Evolutionary conservation across 2,329 filamentous ascomycete genomes (phyloP), one percentile per base, ranked within the genome.

Genomic region (Fusarium coffeatum): DNA sequence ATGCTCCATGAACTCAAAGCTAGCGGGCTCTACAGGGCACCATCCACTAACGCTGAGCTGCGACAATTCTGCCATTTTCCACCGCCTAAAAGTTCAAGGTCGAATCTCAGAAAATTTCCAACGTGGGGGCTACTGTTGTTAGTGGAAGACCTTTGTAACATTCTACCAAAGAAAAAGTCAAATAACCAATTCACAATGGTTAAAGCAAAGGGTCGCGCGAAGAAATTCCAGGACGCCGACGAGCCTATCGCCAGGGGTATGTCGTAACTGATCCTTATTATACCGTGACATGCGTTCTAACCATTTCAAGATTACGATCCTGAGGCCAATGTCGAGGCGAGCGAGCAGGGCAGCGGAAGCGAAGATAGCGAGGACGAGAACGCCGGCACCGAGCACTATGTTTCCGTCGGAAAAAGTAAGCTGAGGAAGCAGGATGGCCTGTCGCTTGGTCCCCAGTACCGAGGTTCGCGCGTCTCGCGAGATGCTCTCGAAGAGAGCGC

Each of bases 301-400:
- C 57, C 12, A 16, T 46, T 45, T 32, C 46, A 54, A 49, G 93
- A 97, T 77, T 90, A 92, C 76, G 93, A 97, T 77, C 93, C 93
- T 0, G 93, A 97, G 82, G 89, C 87, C 71, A 87, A 89, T 66
- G 83, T 82, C 20, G 85, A 85, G 18, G 86, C 85, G 59, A 86
- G 87, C 58, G 87, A 87, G 45, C 84, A 79, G 16, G 86, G 83
- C 53, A 88, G 85, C 46, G 85, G 80, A 30, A 85, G 82, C 69
- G 83, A 82, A 20, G 83, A 80, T 18, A 85, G 84, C 73, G 83
- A 81, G 8, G 82, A 86, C 28, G 84, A 85, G 49, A 81, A 87
- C 64, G 85, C 85, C 13, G 93, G 92, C 22, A 92, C 94, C 32
- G 95, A 97, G 75, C 95, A 98, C 78, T 98, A 98, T 77, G 87